A percentile compares a stretch with the other conserved stretches of the same genome.
These are phyloP conservation scores for Diaporthe citriasiana DNA, from an alignment of 2,329 filamentous ascomycete species.

Conservation along the genomic window DNA sequence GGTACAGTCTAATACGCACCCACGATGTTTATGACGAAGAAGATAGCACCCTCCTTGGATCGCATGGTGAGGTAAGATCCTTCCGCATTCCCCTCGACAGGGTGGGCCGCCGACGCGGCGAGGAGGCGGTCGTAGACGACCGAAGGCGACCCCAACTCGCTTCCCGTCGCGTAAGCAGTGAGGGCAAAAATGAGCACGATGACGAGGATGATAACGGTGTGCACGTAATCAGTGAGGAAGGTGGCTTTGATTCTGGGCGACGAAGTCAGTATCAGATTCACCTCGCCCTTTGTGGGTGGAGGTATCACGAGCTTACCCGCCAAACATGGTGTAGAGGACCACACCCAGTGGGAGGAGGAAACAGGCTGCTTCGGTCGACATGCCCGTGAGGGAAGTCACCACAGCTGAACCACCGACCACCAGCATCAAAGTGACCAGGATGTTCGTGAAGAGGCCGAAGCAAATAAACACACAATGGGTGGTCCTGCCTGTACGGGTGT, in stretches of 20 bases:
- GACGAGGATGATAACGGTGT: conserved; percentile 86
- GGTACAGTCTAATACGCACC: conserved; percentile 57
- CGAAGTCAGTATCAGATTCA: not conserved
- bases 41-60: conserved; percentile 84
- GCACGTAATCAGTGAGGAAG: conserved; percentile 87
- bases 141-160: conserved; percentile 79
- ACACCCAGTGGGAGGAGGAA: conserved; percentile 87
- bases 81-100: conserved; percentile 82
- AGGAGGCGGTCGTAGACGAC: conserved; percentile 85
- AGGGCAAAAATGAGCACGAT: conserved; percentile 90
- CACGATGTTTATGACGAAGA: conserved; percentile 90
- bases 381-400: conserved; percentile 77
- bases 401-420: conserved; percentile 86
- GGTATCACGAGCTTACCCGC: conserved; percentile 63
- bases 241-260: conserved; percentile 77
- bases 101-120: conserved; percentile 76
- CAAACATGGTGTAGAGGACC: conserved; percentile 81
- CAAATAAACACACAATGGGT: conserved; percentile 81
- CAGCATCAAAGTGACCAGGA: conserved; percentile 90
- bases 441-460: conserved; percentile 87
- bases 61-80: conserved; percentile 92
- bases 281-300: not conserved
- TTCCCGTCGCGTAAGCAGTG: conserved; percentile 82
- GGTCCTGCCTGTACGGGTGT: conserved; percentile 41
- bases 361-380: conserved; percentile 84